A percentile compares a stretch with the other conserved stretches of the same genome.
These are phyloP conservation scores for Heritiera fomes DNA, from an alignment of 345 rosid genomes.

Conservation along the genomic window DNA sequence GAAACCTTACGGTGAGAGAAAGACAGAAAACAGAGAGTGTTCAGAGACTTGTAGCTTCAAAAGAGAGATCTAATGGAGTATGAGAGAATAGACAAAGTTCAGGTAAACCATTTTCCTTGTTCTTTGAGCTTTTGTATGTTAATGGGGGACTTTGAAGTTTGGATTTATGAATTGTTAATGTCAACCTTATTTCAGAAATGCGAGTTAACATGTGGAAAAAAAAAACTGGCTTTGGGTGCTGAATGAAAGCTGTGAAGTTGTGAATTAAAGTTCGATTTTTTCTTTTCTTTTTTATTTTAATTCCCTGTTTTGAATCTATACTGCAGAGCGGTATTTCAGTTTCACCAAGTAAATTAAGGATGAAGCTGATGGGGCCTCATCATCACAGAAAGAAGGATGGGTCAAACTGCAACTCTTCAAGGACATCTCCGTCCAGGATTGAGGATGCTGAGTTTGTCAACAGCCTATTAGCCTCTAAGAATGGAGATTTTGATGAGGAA, in stretches of 20 bases:
- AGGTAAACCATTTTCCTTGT: conserved; percentile 43
- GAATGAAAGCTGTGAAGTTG: background rate
- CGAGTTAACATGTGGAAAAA: background rate
- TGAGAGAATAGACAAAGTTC: conserved; percentile 88
- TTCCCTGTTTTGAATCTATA: background rate
- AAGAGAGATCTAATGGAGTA: conserved; percentile 74
- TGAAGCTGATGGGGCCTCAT: conserved; percentile 80
- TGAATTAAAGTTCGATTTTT: background rate
- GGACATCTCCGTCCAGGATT: conserved; percentile 90
- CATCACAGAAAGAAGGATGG: conserved; percentile 65
- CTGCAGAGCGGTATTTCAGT: conserved; percentile 75
- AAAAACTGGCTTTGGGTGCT: background rate
- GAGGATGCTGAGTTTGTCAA: conserved; percentile 71
- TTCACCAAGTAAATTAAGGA: conserved; percentile 89
- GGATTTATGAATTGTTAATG: background rate
- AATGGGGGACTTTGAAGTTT: background rate
- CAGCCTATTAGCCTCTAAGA: conserved; percentile 63
- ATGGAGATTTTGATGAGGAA: conserved; percentile 52
- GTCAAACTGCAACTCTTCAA: conserved; percentile 71
- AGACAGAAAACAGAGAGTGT: background rate
- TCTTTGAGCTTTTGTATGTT: background rate
- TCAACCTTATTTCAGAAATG: background rate
- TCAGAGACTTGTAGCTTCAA: background rate
- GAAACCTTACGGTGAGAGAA: conserved; percentile 14
- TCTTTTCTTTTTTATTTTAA: background rate